These are phyloP conservation scores for Oryza brachyantha DNA, from an alignment of 176 grass and related monocot genomes.

Conservation along the genomic window DNA sequence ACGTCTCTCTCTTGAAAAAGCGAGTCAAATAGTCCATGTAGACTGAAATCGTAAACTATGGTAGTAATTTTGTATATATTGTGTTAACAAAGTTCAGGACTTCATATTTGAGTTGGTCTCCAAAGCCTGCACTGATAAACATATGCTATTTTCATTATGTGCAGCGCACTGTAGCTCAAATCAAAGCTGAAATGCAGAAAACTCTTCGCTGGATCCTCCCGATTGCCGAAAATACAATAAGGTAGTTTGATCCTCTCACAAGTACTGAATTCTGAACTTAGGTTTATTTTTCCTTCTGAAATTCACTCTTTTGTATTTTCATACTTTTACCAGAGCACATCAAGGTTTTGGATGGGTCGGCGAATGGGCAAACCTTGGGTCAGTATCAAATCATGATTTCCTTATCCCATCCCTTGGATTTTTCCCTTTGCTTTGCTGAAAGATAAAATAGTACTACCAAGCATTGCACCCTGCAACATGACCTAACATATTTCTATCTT, in stretches of 20 bases:
- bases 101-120: background rate
- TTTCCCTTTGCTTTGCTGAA: background rate
- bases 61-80: background rate
- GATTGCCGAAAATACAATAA: conserved; percentile 84
- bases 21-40: background rate
- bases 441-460: background rate
- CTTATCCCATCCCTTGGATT: background rate
- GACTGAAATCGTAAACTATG: background rate
- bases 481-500: conserved; percentile 1
- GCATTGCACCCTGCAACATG: background rate
- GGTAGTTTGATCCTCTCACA: conserved; percentile 39
- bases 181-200: conserved; percentile 94
- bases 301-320: background rate
- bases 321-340: conserved; percentile 63
- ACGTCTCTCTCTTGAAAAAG: background rate
- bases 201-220: conserved; percentile 79
- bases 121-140: conserved; percentile 2
- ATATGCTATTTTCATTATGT: background rate
- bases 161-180: conserved; percentile 75
- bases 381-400: conserved; percentile 40
- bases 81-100: background rate
- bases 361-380: conserved; percentile 94
- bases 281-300: background rate
- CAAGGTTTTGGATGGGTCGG: conserved; percentile 99
- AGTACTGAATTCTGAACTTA: background rate